Evolutionary conservation across 2,329 filamentous ascomycete species (phyloP).

Genomic region (Colletotrichum trifolii): DNA sequence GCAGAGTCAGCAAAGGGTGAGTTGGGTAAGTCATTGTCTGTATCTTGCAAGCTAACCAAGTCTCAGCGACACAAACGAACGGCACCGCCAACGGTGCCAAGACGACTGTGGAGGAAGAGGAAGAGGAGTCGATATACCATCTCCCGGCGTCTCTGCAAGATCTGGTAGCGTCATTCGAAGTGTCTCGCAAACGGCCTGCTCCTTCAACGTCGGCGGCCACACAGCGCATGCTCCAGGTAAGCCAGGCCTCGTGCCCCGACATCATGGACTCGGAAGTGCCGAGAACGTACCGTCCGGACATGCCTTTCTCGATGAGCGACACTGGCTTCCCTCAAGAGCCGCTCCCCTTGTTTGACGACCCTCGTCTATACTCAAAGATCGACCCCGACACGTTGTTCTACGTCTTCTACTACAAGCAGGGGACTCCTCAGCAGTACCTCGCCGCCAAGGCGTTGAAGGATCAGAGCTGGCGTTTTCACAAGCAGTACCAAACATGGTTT

Average conservation of each 20-base stretch:
- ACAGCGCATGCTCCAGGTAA: conserved; percentile 79
- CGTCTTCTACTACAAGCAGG: conserved; percentile 98
- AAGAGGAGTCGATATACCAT: conserved; percentile 90
- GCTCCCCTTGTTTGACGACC: conserved; percentile 91
- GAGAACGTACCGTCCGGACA: conserved; percentile 84
- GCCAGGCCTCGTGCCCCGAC: conserved; percentile 79
- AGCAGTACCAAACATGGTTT: conserved; percentile 99
- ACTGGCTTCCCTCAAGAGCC: conserved; percentile 93
- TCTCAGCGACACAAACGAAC: conserved; percentile 58
- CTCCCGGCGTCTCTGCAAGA: conserved; percentile 90
- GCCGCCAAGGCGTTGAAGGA: conserved; percentile 97
- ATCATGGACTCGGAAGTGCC: conserved; percentile 83
- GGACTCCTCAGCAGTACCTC: conserved; percentile 93
- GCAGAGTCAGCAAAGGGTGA: conserved; percentile 59
- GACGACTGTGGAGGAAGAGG: conserved; percentile 56
- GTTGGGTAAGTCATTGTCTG: conserved; percentile 17
- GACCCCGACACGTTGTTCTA: conserved; percentile 98
- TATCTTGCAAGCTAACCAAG: conserved; percentile 9
- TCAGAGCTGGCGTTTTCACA: conserved; percentile 99
- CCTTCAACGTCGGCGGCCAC: conserved; percentile 73
- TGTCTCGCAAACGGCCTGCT: conserved; percentile 76
- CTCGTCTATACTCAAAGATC: conserved; percentile 85
- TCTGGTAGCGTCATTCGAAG: conserved; percentile 89
- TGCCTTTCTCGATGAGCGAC: conserved; percentile 78
- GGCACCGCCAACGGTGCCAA: conserved; percentile 64